A percentile compares a stretch with the other conserved stretches of the same genome.
Conservation (phyloP, 1,284 basidiomycete genomes). For the Cutaneotrichosporon sp. region DNA sequence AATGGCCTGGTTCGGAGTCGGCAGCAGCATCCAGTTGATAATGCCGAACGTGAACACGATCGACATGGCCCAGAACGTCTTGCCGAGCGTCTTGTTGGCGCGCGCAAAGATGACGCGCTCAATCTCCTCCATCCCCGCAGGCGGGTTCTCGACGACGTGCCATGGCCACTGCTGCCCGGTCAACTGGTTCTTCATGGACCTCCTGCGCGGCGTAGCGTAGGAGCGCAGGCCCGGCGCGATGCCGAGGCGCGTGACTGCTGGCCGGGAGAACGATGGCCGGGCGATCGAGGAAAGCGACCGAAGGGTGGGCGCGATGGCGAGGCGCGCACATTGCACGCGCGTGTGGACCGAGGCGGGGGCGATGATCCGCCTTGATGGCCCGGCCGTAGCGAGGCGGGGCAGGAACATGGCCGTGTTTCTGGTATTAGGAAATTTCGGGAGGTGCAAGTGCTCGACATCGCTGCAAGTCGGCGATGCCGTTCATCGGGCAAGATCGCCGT, state of each 20-base stretch:
- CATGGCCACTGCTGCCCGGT: slow-evolving; percentile 23
- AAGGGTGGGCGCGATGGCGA: background rate
- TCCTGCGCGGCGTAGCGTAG: background rate
- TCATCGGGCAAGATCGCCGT: background rate
- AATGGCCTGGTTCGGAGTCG: slow-evolving; percentile 11
- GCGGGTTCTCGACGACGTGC: slow-evolving; percentile 15
- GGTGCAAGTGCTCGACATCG: background rate
- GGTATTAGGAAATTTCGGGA: background rate
- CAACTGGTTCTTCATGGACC: background rate
- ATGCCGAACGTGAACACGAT: slow-evolving; percentile 10
- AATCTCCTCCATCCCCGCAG: slow-evolving; percentile 10
- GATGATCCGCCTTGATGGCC: background rate
- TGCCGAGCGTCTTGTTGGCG: slow-evolving; percentile 1
- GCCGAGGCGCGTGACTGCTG: background rate
- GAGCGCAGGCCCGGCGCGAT: slow-evolving; percentile 1
- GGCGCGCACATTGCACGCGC: background rate
- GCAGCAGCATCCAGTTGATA: slow-evolving; percentile 12
- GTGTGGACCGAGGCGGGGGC: background rate
- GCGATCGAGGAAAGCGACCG: background rate
- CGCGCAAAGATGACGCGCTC: slow-evolving; percentile 30
- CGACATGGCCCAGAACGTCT: slow-evolving; percentile 16
- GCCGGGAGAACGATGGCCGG: background rate
- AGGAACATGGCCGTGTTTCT: background rate
- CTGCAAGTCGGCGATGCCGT: background rate
- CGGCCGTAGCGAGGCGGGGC: background rate